phyloP scores from a whole-genome alignment of 495 filamentous ascomycete genomes.

The Poronia punctata region DNA sequence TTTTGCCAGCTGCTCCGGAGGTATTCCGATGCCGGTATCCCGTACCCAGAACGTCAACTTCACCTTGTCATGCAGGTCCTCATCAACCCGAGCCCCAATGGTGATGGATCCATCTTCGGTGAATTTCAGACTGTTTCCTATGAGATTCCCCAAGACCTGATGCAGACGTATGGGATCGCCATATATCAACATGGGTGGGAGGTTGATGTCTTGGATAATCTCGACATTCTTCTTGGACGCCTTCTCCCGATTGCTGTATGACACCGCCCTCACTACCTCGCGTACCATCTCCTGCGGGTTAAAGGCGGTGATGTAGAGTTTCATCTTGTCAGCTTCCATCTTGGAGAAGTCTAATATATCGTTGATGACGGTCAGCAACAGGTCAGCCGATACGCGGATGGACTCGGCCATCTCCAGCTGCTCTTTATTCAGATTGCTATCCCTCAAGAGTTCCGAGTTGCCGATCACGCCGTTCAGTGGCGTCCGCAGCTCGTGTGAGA shows the following conservation, averaged over 20 bases:
- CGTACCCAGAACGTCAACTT: conserved; percentile 77
- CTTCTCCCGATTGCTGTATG: conserved; percentile 76
- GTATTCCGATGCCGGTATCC: conserved; percentile 87
- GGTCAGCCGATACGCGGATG: conserved; percentile 83
- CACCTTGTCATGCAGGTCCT: conserved; percentile 61
- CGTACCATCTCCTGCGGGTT: conserved; percentile 79
- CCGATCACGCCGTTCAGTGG: conserved; percentile 88
- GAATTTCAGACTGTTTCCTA: conserved; percentile 92
- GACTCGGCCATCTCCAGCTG: conserved; percentile 90
- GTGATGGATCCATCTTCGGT: conserved; percentile 80
- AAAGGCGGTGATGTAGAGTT: conserved; percentile 78
- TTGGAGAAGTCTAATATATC: conserved; percentile 92
- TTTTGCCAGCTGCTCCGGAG: conserved; percentile 69
- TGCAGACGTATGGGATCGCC: conserved; percentile 87
- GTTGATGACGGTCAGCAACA: conserved; percentile 88
- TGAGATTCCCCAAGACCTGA: conserved; percentile 87
- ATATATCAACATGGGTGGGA: conserved; percentile 71
- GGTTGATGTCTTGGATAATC: conserved; percentile 66
- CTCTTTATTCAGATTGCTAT: conserved; percentile 67
- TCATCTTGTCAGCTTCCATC: conserved; percentile 93
- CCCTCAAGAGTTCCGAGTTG: conserved; percentile 79
- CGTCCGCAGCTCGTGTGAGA: conserved; percentile 79
- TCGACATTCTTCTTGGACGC: conserved; percentile 51
- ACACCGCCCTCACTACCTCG: conserved; percentile 78
- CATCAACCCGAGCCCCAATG: conserved; percentile 62